Evolutionary conservation across 176 grass and related monocot species (phyloP).

Genomic region (Juncus inflexus): DNA sequence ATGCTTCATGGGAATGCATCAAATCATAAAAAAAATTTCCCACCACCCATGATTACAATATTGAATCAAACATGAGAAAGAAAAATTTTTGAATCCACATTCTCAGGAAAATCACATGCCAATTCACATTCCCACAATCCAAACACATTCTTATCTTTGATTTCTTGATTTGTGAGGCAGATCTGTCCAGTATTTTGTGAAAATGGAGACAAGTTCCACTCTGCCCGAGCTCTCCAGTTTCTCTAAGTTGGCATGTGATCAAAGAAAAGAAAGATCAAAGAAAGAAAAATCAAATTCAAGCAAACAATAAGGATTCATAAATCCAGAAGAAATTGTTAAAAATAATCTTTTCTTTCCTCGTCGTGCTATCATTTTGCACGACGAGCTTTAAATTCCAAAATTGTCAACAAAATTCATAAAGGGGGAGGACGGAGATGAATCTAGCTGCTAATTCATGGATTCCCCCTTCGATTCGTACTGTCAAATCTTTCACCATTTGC

Average conservation of each 20-base stretch:
- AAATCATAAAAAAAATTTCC: too few relatives aligned
- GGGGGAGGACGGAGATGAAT: background rate
- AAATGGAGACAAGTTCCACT: too few relatives aligned
- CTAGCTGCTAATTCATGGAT: slow-evolving; percentile 5
- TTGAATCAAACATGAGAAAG: too few relatives aligned
- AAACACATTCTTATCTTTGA: too few relatives aligned
- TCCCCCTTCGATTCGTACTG: background rate
- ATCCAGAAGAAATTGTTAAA: background rate
- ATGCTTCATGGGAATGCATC: too few relatives aligned
- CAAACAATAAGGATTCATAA: background rate
- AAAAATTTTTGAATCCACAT: too few relatives aligned
- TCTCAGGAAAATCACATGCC: too few relatives aligned
- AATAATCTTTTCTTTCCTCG: background rate
- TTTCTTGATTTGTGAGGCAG: too few relatives aligned
- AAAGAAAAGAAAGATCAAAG: too few relatives aligned
- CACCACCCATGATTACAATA: too few relatives aligned
- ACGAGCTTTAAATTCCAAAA: background rate
- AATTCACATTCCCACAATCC: too few relatives aligned
- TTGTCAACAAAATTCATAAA: background rate
- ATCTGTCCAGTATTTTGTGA: too few relatives aligned
- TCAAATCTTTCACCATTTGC: background rate
- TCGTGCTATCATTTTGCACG: background rate
- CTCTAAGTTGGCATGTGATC: background rate
- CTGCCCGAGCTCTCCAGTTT: background rate
- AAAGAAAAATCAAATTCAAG: background rate